Evolutionary conservation across 2,329 filamentous ascomycete species (phyloP), one percentile per base, ranked within the genome.

Genomic region (Balansia obtecta): DNA sequence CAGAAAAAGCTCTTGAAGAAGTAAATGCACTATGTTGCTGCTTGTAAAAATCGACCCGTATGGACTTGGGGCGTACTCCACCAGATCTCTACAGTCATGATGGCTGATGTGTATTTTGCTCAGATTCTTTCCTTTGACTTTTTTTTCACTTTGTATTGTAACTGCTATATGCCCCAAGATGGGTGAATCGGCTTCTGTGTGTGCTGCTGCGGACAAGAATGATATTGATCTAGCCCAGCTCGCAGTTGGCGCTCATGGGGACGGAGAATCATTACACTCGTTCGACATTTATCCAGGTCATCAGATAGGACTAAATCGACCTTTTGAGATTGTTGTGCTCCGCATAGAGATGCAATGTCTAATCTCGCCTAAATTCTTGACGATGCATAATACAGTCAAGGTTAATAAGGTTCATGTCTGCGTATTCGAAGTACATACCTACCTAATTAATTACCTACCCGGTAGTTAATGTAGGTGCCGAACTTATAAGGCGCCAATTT

Each of bases 1-100:
- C 67, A 72, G 58, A 69, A 68, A 59, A 68, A 64, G 60, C 54
- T 62, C 51, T 51, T 56, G 48, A 63, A 61, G 54, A 70, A 72
- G 61, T 72, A 62, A 60, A 55, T 44, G 44, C n/a, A 12, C 34
- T 33, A 13, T 32, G 13, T 20, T 22, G 18, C 32, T 16, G 33
- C 32, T 45, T 27, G 40, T 49, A 32, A 40, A 16, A 15, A 32
- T 41, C 16, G 15, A 12, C 3, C 22, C 12, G 27, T 16, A 32
- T n/a, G 34, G 37, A 39, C n/a, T 20, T 45, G 11, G 33, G 27
- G 37, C 39, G 11, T 22, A 16, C 27, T 45, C 18, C 33, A 40
- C 40, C 30, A 45, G 47, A 27, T 46, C 44, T 50, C 42, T 48
- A 56, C 51, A 54, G 54, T 49, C 37, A 49, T 54, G 53, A 49